These are phyloP conservation scores for Polygonum aviculare DNA, from an alignment of 148 eudicot species.

Conservation along the genomic window DNA sequence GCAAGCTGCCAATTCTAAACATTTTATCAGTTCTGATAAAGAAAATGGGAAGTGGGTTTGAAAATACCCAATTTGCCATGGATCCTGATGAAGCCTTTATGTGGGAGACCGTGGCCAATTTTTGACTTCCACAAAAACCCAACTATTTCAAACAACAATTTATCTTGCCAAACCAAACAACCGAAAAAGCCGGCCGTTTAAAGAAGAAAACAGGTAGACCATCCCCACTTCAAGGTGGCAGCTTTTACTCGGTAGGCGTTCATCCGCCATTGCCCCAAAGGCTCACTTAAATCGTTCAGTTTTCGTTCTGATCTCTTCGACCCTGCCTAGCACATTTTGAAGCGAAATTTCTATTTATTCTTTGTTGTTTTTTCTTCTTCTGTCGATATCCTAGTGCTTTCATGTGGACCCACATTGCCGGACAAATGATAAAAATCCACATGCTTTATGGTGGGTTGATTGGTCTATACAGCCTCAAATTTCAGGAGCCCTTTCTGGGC, in stretches of 20 bases:
- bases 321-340: not conserved
- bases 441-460: not conserved
- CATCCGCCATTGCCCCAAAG: not conserved
- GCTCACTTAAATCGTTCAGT: not conserved
- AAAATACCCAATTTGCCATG: not conserved
- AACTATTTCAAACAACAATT: not conserved
- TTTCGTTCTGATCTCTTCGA: not conserved
- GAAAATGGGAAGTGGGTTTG: not conserved
- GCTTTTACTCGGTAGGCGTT: not conserved
- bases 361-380: not conserved
- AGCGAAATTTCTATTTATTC: not conserved
- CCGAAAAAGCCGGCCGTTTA: constrained; percentile 3
- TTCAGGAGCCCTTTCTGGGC: constrained; percentile 7
- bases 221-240: not conserved
- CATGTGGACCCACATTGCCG: constrained; percentile 9
- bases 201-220: not conserved
- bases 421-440: constrained; percentile 2
- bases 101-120: not conserved
- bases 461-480: constrained; percentile 8
- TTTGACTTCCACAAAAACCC: not conserved
- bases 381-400: constrained; percentile 1
- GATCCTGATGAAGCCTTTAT: not conserved
- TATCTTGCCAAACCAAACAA: not conserved
- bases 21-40: too few species aligned
- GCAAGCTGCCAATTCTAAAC: not conserved